Base-by-base conservation (phyloP, 495 filamentous ascomycete genomes). In the Choiromyces venosus region DNA sequence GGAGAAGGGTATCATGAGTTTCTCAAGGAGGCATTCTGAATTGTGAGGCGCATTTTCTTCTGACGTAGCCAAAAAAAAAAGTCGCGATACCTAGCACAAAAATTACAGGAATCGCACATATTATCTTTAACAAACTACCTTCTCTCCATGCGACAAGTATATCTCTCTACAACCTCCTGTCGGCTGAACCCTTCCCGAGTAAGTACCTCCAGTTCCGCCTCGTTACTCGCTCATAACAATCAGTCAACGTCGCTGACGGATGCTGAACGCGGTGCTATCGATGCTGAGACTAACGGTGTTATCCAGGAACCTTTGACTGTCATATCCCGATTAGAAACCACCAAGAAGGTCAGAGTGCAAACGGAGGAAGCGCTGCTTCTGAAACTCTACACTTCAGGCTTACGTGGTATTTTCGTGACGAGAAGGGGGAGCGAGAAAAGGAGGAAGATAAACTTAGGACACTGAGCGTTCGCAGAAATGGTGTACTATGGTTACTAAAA, bases 21-120 rank as follows among this genome's bases (percentile, higher is more conserved):
- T 82, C 86, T 99, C 40, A 94, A 95, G 83, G 96, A 98, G 85
- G 95, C 95, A 66, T 93, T 97, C 83, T 87, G 90, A 83, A 99
- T 99, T 78, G 95, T 96, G 83, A 80, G 89, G 79, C 68, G 35
- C 72, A 66, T 70, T 52, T 73, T 73, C 56, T 66, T 74, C 36
- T 69, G 37, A 35, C 61, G 67, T 36, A 21, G 67, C 37, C 46
- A 38, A 29, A 66, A 37, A 38, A n/a, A n/a, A n/a, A n/a, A n/a
- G 73, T 65, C 56, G 25, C 40, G 42, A 69, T 75, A 69, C 71
- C 71, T 67, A 71, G 33, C 42, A 69, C 44, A 69, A 71, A 72
- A n/a, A 70, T 71, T 70, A 1, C 79, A 98, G 95, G 95, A 96
- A 82, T 87, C 91, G 14, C 93, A 95, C 83, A 92, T 98, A 68